Percentiles rank a stretch among this genome's conserved stretches.
Conservation (phyloP, 768 basidiomycete species). For the Kwoniella dendrophila region DNA sequence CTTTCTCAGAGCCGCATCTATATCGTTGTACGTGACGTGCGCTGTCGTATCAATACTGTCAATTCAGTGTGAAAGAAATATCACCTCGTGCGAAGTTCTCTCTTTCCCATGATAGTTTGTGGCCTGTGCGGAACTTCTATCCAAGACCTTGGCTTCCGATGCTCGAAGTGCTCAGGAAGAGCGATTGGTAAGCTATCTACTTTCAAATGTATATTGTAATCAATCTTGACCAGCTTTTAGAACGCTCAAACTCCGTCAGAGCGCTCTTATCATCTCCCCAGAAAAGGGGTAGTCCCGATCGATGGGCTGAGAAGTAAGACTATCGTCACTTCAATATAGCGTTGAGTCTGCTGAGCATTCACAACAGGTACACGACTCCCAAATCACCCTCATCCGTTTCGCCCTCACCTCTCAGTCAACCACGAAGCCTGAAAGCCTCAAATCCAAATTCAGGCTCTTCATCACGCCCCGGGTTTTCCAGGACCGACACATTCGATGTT, state of each 20-base stretch:
- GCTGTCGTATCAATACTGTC: no score
- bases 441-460: neutral
- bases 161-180: slow-evolving; percentile 19
- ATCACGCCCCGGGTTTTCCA: neutral
- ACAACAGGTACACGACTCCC: slow-evolving; percentile 15
- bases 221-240: neutral
- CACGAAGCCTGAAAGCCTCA: neutral
- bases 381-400: neutral
- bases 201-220: neutral
- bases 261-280: slow-evolving; percentile 15
- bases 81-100: no score
- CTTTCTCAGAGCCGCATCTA: no score
- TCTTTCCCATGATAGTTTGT: slow-evolving; percentile 27
- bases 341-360: neutral
- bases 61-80: no score
- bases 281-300: slow-evolving; percentile 18
- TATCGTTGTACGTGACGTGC: no score
- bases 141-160: neutral
- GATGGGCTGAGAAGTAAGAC: slow-evolving; percentile 27
- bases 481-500: slow-evolving; percentile 19
- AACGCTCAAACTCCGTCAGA: slow-evolving; percentile 16
- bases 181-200: slow-evolving; percentile 10
- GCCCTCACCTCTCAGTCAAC: neutral
- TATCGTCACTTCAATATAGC: neutral
- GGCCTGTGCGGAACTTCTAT: slow-evolving; percentile 17